A percentile compares a stretch with the other conserved stretches of the same genome.
These are phyloP conservation scores for Rehmannia glutinosa DNA, from an alignment of 257 asterid genomes.

Conservation along the genomic window DNA sequence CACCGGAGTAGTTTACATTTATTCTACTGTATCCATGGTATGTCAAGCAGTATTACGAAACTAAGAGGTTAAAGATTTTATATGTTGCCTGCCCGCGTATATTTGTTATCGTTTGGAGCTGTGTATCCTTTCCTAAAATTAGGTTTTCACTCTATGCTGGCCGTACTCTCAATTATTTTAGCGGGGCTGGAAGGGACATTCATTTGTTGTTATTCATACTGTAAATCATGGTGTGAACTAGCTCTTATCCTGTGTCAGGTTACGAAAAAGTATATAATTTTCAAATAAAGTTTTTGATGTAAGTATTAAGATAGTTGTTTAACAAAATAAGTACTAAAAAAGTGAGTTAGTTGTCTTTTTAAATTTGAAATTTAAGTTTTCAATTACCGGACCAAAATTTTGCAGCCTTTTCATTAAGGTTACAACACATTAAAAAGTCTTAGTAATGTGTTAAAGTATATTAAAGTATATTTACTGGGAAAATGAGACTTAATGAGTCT, in stretches of 20 bases:
- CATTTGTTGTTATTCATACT: slow-evolving; percentile 2
- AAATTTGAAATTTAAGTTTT: background rate
- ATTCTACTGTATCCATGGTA: background rate
- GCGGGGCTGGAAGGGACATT: background rate
- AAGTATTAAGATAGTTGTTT: background rate
- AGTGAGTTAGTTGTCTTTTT: background rate
- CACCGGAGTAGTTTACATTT: background rate
- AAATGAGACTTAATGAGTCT: background rate
- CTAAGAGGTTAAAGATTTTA: no score
- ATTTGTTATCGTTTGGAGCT: slow-evolving; percentile 4
- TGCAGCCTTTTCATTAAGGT: background rate
- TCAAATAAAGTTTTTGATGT: background rate
- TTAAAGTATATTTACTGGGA: background rate
- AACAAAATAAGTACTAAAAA: background rate
- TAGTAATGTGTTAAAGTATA: background rate
- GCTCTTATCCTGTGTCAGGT: background rate
- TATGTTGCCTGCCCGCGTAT: background rate
- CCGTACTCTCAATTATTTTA: background rate
- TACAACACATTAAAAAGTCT: background rate
- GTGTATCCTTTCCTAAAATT: background rate
- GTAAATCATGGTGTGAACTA: background rate
- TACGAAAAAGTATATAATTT: background rate
- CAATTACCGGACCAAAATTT: background rate
- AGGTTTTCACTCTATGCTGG: background rate
- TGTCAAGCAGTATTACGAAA: background rate